Evolutionary conservation across 495 filamentous ascomycete genomes (phyloP).

Genomic region (Diplogelasinospora grovesii): DNA sequence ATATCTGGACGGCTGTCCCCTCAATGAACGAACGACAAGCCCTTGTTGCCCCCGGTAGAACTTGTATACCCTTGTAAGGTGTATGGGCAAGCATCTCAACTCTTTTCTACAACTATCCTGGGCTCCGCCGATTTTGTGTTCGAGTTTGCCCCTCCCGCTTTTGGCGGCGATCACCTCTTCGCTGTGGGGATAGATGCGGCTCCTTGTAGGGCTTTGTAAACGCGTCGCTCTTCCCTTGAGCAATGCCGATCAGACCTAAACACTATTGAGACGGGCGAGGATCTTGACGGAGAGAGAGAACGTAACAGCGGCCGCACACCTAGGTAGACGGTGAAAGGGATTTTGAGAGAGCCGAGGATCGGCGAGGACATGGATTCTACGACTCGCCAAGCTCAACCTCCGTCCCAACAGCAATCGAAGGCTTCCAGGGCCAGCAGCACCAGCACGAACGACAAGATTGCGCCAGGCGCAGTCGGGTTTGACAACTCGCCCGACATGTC

Average conservation of each 20-base stretch:
- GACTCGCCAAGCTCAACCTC: constrained; percentile 18
- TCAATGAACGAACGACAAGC: too few species aligned
- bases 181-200: neutral
- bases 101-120: too few species aligned
- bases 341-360: too few species aligned
- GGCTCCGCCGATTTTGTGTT: too few species aligned
- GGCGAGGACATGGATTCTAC: constrained; percentile 3
- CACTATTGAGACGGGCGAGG: constrained; percentile 3
- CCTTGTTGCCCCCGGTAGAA: too few species aligned
- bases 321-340: too few species aligned
- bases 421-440: constrained; percentile 15
- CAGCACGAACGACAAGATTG: constrained; percentile 12
- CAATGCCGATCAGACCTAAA: constrained; percentile 2
- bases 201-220: constrained; percentile 6
- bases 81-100: too few species aligned
- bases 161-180: neutral
- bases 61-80: too few species aligned
- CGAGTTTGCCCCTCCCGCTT: neutral
- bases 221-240: neutral
- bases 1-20: too few species aligned
- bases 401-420: constrained; percentile 18
- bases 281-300: neutral
- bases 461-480: constrained; percentile 7
- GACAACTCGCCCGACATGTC: constrained; percentile 25
- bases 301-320: too few species aligned